Evolutionary conservation across 2,329 filamentous ascomycete species (phyloP), one percentile per base, ranked within the genome.

Genomic region (Alternaria angustiovoidea): DNA sequence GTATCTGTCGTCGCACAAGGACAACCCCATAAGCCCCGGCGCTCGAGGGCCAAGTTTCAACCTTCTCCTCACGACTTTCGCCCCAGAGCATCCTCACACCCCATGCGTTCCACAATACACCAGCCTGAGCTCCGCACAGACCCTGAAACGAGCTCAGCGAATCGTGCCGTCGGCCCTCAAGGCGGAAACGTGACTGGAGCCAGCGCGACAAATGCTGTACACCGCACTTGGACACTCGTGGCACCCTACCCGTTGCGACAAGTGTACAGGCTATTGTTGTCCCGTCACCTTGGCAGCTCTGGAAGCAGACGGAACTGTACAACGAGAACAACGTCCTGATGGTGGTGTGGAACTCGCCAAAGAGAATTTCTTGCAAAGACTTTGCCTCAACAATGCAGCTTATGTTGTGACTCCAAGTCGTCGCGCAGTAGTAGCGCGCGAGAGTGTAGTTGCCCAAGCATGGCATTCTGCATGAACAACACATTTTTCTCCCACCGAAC

Each of bases 101-200:
- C 63, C 58, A 62, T 28, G 39, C 48, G 65, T 69, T 68, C 55
- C 66, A 68, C 59, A 54, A 65, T 38, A 52, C 51, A 22, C 39
- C 30, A 41, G 57, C 57, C 57, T 59, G 44, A 55, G 51, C 18
- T 20, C 32, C 32, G 61, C 62, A 64, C 61, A 54, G 68, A 53
- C 65, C 32, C 51, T 68, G 66, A 69, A 75, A 67, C 69, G 59
- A 36, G 62, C 56, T 44, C 64, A 56, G 61, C 69, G 58, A 68
- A 68, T 71, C 55, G 65, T 54, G 28, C 47, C 43, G 47, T 58
- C 58, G 62, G 58, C 61, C 59, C 42, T 44, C 36, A 30, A 32
- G 46, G 59, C 55, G 52, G 55, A 61, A 69, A 61, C 62, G 60
- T 64, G 63, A 62, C 65, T 63, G 59, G 61, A 57, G 64, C 64